Evolutionary conservation across 371 early-diverging fungal species (phyloP), one percentile per base, ranked within the genome.

Genomic region (Neoconidiobolus thromboides): DNA sequence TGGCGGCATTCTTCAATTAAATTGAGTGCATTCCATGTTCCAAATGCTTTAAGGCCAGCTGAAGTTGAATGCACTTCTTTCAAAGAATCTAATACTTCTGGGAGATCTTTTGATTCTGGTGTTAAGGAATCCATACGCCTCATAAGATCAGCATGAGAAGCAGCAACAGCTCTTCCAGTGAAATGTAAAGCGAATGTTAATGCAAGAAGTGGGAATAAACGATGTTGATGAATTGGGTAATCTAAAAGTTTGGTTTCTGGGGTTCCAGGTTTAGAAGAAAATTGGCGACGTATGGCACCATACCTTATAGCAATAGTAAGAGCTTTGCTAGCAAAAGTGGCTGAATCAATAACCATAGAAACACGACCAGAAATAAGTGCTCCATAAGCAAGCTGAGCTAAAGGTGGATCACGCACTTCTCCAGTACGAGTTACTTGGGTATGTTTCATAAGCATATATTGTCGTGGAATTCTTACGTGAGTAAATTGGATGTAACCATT

Each of bases 391-490:
- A 86, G 73, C 73, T 87, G 89, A 39, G 76, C 72, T 66, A 86
- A 81, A 9, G 83, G 78, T 0, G 92, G 91, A 15, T 74, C 78
- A 62, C 72, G 65, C 58, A 87, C 87, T 43, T 75, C 73, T 26
- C 91, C 91, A 0, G 2, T 74, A 68, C 51, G 73, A 47, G 81
- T 78, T 36, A 95, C 95, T 76, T 91, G 88, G 60, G 94, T 81
- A 70, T 92, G 87, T 74, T 88, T 93, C 87, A 89, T 88, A 53
- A 90, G 69, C 87, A 89, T 83, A 68, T 87, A 80, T 43, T 78
- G 74, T 46, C 88, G 73, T 44, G 88, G 87, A 52, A 89, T 78
- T 49, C 86, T 80, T 56, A 86, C 83, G 62, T 83, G 75, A 61
- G 86, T 85, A 67, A 87, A 87, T 63, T 84, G 83, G 61, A 89